A percentile compares a stretch with the other conserved stretches of the same genome.
Conservation (phyloP, 805 yeast genomes). For the Scheffersomyces coipomensis region DNA sequence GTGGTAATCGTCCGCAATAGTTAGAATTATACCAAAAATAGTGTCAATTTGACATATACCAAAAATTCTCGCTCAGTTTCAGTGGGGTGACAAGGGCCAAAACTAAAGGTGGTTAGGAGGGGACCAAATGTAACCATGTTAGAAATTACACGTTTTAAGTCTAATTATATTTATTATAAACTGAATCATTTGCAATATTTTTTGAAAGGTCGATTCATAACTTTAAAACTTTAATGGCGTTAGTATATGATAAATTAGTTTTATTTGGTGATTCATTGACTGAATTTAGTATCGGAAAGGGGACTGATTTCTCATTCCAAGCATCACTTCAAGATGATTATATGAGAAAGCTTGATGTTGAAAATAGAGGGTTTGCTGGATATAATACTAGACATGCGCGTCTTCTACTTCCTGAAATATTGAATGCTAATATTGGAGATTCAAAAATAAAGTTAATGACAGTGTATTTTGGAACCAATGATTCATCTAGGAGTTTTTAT, state of each 20-base stretch:
- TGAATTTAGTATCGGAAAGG: constrained; percentile 47
- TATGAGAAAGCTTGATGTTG: constrained; percentile 60
- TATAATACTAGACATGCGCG: constrained; percentile 66
- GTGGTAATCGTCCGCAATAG: no score
- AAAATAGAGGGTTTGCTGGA: constrained; percentile 77
- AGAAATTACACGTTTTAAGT: no score
- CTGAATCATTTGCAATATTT: no score
- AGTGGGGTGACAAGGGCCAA: no score
- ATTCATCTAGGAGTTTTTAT: constrained; percentile 25
- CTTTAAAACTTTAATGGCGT: no score
- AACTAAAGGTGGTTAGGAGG: no score
- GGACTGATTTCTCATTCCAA: constrained; percentile 43
- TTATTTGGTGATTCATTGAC: constrained; percentile 75
- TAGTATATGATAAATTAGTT: constrained; percentile 42
- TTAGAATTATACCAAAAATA: no score
- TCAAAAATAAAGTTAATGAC: constrained; percentile 44
- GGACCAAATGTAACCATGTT: no score
- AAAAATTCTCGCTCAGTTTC: no score
- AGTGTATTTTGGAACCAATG: constrained; percentile 83
- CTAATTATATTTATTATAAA: no score
- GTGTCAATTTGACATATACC: no score
- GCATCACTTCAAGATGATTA: constrained; percentile 50
- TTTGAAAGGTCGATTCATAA: no score
- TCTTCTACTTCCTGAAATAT: constrained; percentile 35
- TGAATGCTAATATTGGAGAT: constrained; percentile 29